Base-by-base conservation (phyloP, 2,329 filamentous ascomycete genomes). In the Talaromyces sp. region DNA sequence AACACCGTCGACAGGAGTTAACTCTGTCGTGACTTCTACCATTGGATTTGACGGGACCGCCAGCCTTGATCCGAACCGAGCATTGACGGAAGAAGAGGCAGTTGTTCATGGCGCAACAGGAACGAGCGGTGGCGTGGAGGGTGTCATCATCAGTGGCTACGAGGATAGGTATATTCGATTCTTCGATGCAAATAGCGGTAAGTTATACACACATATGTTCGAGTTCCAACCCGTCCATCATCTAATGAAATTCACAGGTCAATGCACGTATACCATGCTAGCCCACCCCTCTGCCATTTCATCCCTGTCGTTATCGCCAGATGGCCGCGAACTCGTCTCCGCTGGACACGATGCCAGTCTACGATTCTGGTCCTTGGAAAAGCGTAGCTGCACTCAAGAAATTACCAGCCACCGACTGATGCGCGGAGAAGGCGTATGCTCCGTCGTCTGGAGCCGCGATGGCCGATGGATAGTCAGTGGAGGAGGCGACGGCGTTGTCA, bases 241-340 rank as follows among this genome's bases (percentile, higher is more conserved):
- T n/a, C 53, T 36, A 27, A 43, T 10, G 5, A 5, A 36, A 29
- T 58, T 40, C 8, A n/a, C 22, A 98, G 95, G 95, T 65, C 95
- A 99, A 92, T 97, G 93, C 81, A 98, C 95, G 69, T 99, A 99
- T 80, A 96, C 91, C 73, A 99, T 99, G 95, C 88, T 98, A 67
- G 95, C 95, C 5, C 95, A 99, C 72, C 93, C 95, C 0, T 91
- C 93, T 2, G 90, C 95, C 65, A 97, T 99, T 70, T 96, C 95
- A 1, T 90, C 91, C 29, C 85, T 99, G 5, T 96, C 92, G 0
- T 86, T 99, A 22, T 97, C 92, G 70, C 95, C 94, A 15, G 94
- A 98, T 74, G 93, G 94, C 54, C 89, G 90, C 66, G 95, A 99
- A 81, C 89, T 97, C 11, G 94, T 99, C 58, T 97, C 93, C 54